Evolutionary conservation across 495 filamentous ascomycete species (phyloP), one percentile per base, ranked within the genome.

Genomic region (Achaetomiella virescens): DNA sequence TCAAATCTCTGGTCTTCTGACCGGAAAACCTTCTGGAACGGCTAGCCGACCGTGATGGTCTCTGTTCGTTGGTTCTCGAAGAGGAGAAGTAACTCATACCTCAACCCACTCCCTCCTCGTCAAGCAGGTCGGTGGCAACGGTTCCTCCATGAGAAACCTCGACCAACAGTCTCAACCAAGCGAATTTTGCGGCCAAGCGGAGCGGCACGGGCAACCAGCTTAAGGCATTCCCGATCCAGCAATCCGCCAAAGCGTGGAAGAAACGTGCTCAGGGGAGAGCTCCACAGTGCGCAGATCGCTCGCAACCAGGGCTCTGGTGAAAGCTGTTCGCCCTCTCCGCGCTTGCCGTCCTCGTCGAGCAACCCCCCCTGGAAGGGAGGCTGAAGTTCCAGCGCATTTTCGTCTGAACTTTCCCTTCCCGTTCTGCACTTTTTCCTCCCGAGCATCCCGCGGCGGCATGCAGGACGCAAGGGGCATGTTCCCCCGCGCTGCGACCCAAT

Each of bases 131-230:
- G 27, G 27, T 9, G 27, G 27, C 27, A 31, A 31, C 9, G 27
- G 9, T 31, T 31, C 4, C 27, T 31, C 27, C n/a, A n/a, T n/a
- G n/a, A 31, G 27, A 9, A 31, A 31, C 27, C 36, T n/a, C 11
- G 12, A 3, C 11, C 27, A 31, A 31, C 27, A 31, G 17, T 12
- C 14, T 6, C 40, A 17, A 52, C 15, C 49, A 43, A 11, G 48
- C 14, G 24, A 22, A n/a, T n/a, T 20, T 21, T 50, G 55, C 33
- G 48, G 48, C 42, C 40, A 40, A 38, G 49, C 38, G 38, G 21
- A 12, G 52, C 33, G 54, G 58, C 51, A 55, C 50, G 42, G 49
- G 22, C 37, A 33, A 24, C 20, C 17, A 48, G 20, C 25, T 8
- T 20, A 15, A 18, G 52, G 42, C 21, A 54, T 54, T 46, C 43